phyloP scores from a whole-genome alignment of 2,329 filamentous ascomycete genomes.

The Fusarium sp. region DNA sequence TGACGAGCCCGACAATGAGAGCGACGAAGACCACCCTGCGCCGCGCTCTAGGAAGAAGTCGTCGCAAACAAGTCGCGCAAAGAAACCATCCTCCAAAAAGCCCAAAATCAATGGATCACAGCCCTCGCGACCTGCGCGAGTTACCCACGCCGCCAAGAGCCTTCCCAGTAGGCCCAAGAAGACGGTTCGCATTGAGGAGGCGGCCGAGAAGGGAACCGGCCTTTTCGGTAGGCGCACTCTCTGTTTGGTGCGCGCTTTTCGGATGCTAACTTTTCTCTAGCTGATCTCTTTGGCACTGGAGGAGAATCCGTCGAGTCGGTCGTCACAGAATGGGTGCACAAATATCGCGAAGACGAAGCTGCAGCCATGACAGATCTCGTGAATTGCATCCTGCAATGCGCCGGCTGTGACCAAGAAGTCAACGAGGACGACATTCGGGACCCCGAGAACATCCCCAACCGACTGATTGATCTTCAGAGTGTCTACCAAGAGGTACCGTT shows the following conservation, averaged over 20 bases:
- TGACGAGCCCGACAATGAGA: slow-evolving; percentile 61
- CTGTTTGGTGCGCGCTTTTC: not conserved
- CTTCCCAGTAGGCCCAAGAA: slow-evolving; percentile 69
- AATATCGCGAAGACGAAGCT: slow-evolving; percentile 66
- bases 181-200: slow-evolving; percentile 61
- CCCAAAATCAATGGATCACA: slow-evolving; percentile 71
- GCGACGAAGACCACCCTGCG: slow-evolving; percentile 56
- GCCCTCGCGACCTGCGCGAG: slow-evolving; percentile 51
- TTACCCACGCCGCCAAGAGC: slow-evolving; percentile 49
- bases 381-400: slow-evolving; percentile 75
- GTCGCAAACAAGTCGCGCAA: slow-evolving; percentile 59
- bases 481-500: slow-evolving; percentile 79
- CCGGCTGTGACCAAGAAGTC: slow-evolving; percentile 85
- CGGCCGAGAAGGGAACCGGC: slow-evolving; percentile 63
- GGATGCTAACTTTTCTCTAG: slow-evolving; percentile 54
- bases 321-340: slow-evolving; percentile 70
- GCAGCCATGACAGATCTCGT: slow-evolving; percentile 71
- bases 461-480: slow-evolving; percentile 86
- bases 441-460: slow-evolving; percentile 84
- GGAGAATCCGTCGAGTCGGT: slow-evolving; percentile 68
- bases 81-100: slow-evolving; percentile 72
- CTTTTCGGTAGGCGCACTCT: slow-evolving; percentile 62
- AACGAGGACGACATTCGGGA: slow-evolving; percentile 88
- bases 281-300: slow-evolving; percentile 72
- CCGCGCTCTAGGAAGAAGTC: slow-evolving; percentile 55